phyloP scores from a whole-genome alignment of 345 rosid species.

The Brassica cretica region DNA sequence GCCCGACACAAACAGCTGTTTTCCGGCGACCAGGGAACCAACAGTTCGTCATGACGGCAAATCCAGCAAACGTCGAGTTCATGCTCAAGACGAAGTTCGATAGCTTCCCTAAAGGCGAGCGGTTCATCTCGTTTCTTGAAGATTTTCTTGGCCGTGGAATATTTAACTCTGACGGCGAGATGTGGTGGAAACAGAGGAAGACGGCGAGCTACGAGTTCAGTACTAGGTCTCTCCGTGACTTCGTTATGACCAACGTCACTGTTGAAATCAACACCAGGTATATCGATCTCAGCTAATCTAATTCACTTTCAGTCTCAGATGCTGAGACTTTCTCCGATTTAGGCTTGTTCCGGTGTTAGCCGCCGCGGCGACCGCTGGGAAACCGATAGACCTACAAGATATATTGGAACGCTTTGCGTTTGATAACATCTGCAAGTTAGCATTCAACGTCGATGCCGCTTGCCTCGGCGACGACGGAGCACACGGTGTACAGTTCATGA shows the following conservation, averaged over 20 bases:
- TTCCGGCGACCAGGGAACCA: conserved; percentile 44
- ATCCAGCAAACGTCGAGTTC: conserved; percentile 62
- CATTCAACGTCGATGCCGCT: conserved; percentile 67
- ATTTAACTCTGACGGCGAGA: conserved; percentile 62
- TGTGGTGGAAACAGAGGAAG: conserved; percentile 74
- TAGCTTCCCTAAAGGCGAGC: conserved; percentile 55
- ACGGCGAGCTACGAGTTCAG: conserved; percentile 77
- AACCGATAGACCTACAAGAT: conserved; percentile 58
- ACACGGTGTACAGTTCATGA: conserved; percentile 42
- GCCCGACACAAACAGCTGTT: conserved; percentile 56
- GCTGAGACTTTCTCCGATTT: background rate
- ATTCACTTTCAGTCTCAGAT: background rate
- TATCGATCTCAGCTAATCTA: background rate
- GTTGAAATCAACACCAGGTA: conserved; percentile 52
- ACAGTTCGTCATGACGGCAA: conserved; percentile 49
- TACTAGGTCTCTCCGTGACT: conserved; percentile 65
- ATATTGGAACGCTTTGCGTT: conserved; percentile 66
- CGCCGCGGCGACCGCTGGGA: conserved; percentile 32
- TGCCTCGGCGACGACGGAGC: conserved; percentile 53
- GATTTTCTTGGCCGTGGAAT: conserved; percentile 78
- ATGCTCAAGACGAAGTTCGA: conserved; percentile 64
- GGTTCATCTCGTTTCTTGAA: conserved; percentile 28
- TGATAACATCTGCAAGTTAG: conserved; percentile 70
- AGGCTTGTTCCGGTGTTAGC: conserved; percentile 63
- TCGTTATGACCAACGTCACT: conserved; percentile 56